Percentiles rank a stretch among this genome's conserved stretches.
phyloP scores from a whole-genome alignment of 805 yeast species.

The Starmerella bombicola region DNA sequence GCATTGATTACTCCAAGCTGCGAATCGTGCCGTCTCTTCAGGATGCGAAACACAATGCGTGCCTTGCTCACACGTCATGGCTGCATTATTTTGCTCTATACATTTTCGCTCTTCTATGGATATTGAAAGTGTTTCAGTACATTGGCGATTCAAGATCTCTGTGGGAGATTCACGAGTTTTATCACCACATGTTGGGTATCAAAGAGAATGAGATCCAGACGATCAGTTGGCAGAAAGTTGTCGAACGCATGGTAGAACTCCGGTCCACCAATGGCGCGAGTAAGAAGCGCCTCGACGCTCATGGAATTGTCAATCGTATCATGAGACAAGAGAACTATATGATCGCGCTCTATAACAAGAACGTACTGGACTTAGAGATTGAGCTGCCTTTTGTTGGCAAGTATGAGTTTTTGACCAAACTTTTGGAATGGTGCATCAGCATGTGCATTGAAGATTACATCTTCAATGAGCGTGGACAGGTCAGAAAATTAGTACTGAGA shows the following conservation, averaged over 20 bases:
- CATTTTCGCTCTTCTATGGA: slow-evolving; percentile 40
- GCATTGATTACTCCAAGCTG: slow-evolving; percentile 54
- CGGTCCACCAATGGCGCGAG: slow-evolving; percentile 36
- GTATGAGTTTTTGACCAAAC: slow-evolving; percentile 51
- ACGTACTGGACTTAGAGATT: slow-evolving; percentile 54
- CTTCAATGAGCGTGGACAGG: slow-evolving; percentile 72
- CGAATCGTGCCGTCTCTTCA: slow-evolving; percentile 24
- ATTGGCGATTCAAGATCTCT: slow-evolving; percentile 53
- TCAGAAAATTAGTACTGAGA: slow-evolving; percentile 57
- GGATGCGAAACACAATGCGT: slow-evolving; percentile 38
- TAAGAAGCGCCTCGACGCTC: slow-evolving; percentile 63
- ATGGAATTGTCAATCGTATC: slow-evolving; percentile 85
- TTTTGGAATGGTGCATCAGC: slow-evolving; percentile 89
- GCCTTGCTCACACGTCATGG: slow-evolving; percentile 37
- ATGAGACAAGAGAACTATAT: slow-evolving; percentile 92
- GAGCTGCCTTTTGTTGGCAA: slow-evolving; percentile 38
- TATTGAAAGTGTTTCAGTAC: slow-evolving; percentile 32
- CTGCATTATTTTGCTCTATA: slow-evolving; percentile 49
- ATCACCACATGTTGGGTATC: slow-evolving; percentile 54
- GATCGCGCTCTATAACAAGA: slow-evolving; percentile 76
- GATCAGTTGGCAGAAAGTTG: slow-evolving; percentile 82
- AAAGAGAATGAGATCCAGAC: slow-evolving; percentile 79
- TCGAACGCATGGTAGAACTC: slow-evolving; percentile 56
- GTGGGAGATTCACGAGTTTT: slow-evolving; percentile 65
- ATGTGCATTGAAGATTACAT: slow-evolving; percentile 77